Evolutionary conservation across 306 rosid species (phyloP), one percentile per base, ranked within the genome.

Genomic region (Casuarina glauca): DNA sequence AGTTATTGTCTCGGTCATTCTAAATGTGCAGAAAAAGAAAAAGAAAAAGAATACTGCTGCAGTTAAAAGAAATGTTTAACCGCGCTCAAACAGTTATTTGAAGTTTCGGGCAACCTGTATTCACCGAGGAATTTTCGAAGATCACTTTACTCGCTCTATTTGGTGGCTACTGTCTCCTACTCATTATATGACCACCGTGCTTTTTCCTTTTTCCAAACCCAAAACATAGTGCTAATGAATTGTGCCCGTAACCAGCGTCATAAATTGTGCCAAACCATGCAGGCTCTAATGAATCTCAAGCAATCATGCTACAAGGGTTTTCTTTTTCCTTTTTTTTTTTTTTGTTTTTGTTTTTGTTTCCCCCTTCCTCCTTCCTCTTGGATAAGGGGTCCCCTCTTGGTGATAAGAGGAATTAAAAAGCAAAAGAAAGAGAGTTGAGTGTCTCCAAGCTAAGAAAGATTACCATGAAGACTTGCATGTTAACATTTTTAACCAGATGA

Each of bases 391-490:
- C 78, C 73, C 57, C 38, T 2, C 32, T 66, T 52, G 17, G 35
- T 19, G 44, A 10, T 2, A 82, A 17, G 36, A 39, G 71, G 1
- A 26, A 4, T 20, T 20, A 60, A 8, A 35, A 10, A 26, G 32
- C 32, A 26, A 61, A 38, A 13, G 68, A 41, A 3, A 11, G 66
- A 6, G 3, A 26, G 39, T 26, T 41, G 71, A 35, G 49, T 41
- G 16, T 41, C 8, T 20, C 82, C 73, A 80, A 46, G 77, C 55
- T 72, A 61, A 79, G 70, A 68, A 54, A 63, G 76, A 54, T 75
- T 76, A 78, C 78, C 58, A 53, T 74, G 80, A 83, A 71, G 80
- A 82, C 87, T 55, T 69, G 80, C 66, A 41, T 76, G 83, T 81
- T 66, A 50, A 63, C 76, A 48, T 9, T 55, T 69, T 41, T 41